Evolutionary conservation across 2,329 filamentous ascomycete genomes (phyloP), one percentile per base, ranked within the genome.

Genomic region (Lachnellula hyalina): DNA sequence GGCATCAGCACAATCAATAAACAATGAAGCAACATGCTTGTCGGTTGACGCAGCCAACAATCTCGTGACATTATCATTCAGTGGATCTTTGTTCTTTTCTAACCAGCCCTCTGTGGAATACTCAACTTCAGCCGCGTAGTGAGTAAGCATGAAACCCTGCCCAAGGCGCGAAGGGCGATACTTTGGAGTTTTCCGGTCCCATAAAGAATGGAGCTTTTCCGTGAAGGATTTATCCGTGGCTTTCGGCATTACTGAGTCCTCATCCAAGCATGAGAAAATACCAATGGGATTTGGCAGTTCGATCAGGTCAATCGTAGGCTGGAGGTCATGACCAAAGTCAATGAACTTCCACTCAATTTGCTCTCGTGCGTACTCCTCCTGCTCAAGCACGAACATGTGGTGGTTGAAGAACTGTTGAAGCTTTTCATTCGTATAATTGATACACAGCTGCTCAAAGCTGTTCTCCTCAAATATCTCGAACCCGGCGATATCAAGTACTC

Each of bases 331-430:
- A 17, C 94, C 94, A 69, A 99, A 99, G 72, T 99, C 94, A 68
- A 99, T 99, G 70, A 99, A 99, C 68, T 97, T 91, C 94, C 94
- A 99, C 73, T 99, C 94, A 63, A 99, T 99, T 71, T 96, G 90
- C 70, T 99, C 94, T 47, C 93, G 80, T 8, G 94, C 92, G 71
- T 99, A 99, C 71, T 99, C 94, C 71, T 99, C 94, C 68, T 99
- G 94, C 70, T 99, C 94, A 7, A 99, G 78, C 9, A 99, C 94
- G 68, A 99, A 99, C 94, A 99, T 99, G 76, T 99, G 95, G 70
- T 99, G 94, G 67, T 99, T 99, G 81, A 99, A 99, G 72, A 99
- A 99, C 64, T 99, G 94, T 68, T 99, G 94, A 6, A 99, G 83
- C 72, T 96, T 99, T 72, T 99, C 94, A 73, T 99, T 99, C 58